phyloP scores from a whole-genome alignment of 345 rosid genomes.

The Brassica incana region DNA sequence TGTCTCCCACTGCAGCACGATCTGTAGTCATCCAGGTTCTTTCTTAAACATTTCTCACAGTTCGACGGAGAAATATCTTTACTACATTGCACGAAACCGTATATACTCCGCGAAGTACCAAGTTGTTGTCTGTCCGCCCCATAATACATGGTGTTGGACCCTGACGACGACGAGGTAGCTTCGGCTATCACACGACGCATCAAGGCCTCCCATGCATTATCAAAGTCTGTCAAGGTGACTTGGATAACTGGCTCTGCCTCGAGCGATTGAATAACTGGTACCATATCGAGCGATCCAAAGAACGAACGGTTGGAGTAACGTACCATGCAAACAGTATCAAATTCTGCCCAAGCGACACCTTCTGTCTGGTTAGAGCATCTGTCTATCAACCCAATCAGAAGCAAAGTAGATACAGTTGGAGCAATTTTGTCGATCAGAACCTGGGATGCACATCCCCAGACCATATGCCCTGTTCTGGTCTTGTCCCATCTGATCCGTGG shows the following conservation, averaged over 20 bases:
- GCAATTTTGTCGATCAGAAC: background rate
- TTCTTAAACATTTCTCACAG: slow-evolving; percentile 36
- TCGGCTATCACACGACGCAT: background rate
- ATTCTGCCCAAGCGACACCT: background rate
- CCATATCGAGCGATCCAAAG: background rate
- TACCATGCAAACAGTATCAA: slow-evolving; percentile 19
- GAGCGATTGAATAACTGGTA: background rate
- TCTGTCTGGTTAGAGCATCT: background rate
- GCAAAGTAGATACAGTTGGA: background rate
- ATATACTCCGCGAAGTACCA: slow-evolving; percentile 12
- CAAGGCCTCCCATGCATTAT: slow-evolving; percentile 36
- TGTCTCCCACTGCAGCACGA: slow-evolving; percentile 26
- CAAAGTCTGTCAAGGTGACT: background rate
- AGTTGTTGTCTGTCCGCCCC: slow-evolving; percentile 2
- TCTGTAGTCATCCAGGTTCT: background rate
- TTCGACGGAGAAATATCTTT: slow-evolving; percentile 39
- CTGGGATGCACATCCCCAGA: background rate
- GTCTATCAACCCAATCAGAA: background rate
- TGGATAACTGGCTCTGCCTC: background rate
- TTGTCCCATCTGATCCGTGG: background rate
- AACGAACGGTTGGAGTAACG: slow-evolving; percentile 27
- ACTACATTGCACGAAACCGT: slow-evolving; percentile 49
- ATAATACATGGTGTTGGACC: slow-evolving; percentile 22
- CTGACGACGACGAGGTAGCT: background rate
- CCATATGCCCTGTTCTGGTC: background rate